Percentiles rank a stretch among this genome's conserved stretches.
phyloP scores from a whole-genome alignment of 1,284 basidiomycete species.

The Phenoliferia sp. region DNA sequence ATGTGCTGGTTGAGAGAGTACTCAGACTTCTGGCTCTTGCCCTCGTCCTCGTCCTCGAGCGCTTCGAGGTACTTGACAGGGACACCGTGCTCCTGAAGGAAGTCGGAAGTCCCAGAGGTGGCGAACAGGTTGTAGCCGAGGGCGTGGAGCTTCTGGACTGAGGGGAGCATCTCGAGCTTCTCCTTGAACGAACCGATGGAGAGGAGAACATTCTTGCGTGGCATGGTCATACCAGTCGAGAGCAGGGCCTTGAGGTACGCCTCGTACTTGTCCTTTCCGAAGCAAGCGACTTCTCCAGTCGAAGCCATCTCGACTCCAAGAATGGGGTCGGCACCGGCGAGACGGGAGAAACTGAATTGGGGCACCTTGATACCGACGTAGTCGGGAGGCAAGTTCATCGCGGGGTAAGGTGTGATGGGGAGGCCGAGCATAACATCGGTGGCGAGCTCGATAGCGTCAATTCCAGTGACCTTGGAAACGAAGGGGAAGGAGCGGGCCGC shows the following conservation, averaged over 20 bases:
- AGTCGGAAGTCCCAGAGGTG: conserved; percentile 93
- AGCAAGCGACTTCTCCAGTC: conserved; percentile 98
- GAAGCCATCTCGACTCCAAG: conserved; percentile 99
- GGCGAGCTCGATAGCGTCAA: conserved; percentile 96
- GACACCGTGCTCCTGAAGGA: conserved; percentile 73
- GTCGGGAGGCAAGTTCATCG: conserved; percentile 68
- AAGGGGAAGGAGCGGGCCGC: conserved; percentile 98
- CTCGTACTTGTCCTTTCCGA: conserved; percentile 95
- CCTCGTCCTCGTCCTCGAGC: conserved; percentile 65
- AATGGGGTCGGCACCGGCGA: conserved; percentile 94
- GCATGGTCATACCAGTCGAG: conserved; percentile 87
- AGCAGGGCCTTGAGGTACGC: conserved; percentile 96
- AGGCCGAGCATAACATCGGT: conserved; percentile 96
- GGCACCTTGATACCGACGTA: conserved; percentile 99
- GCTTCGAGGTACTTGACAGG: conserved; percentile 79
- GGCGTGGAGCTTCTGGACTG: conserved; percentile 90
- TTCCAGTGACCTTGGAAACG: conserved; percentile 95
- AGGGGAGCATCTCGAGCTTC: conserved; percentile 92
- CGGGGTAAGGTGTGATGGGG: conserved; percentile 82
- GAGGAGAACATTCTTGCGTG: conserved; percentile 92
- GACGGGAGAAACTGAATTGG: conserved; percentile 93
- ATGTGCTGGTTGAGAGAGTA: conserved; percentile 92
- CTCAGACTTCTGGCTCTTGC: conserved; percentile 77
- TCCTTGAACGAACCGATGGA: conserved; percentile 95
- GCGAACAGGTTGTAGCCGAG: conserved; percentile 97